Conservation (phyloP, 2,329 filamentous ascomycete genomes). For the Golovinomyces cichoracearum region DNA sequence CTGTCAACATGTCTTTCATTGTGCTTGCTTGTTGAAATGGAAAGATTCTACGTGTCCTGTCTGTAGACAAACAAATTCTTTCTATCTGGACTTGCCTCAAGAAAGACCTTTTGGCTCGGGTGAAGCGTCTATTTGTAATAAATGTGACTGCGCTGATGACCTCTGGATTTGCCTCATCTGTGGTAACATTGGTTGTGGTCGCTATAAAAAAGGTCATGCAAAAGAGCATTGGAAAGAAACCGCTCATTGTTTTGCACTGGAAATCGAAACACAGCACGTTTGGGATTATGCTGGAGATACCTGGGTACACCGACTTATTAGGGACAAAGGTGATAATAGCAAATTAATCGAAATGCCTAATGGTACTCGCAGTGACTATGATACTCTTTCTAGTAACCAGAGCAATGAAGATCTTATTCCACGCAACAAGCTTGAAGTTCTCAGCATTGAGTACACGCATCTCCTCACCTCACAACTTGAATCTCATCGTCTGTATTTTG, state of each 20-base stretch:
- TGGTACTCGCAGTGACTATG: constrained; percentile 1
- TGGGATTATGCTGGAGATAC: constrained; percentile 95
- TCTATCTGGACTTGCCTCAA: constrained; percentile 19
- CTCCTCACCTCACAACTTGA: constrained; percentile 81
- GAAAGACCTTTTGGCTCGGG: constrained; percentile 31
- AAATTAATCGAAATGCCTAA: constrained; percentile 56
- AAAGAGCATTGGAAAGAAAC: constrained; percentile 84
- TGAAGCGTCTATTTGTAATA: constrained; percentile 47
- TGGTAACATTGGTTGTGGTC: constrained; percentile 72
- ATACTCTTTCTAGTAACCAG: not conserved
- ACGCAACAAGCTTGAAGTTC: constrained; percentile 41
- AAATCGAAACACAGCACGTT: constrained; percentile 77
- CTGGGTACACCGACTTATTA: constrained; percentile 86
- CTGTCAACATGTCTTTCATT: constrained; percentile 95
- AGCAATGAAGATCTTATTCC: constrained; percentile 41
- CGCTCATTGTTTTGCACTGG: constrained; percentile 73
- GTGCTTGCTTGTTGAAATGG: constrained; percentile 89
- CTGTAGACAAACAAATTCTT: constrained; percentile 58
- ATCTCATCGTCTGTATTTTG: constrained; percentile 77
- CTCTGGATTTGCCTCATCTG: constrained; percentile 93
- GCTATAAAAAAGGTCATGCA: constrained; percentile 81
- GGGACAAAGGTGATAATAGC: constrained; percentile 74
- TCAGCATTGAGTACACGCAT: constrained; percentile 84
- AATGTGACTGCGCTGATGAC: constrained; percentile 57
- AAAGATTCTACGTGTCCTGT: constrained; percentile 81